phyloP scores from a whole-genome alignment of 2,329 filamentous ascomycete genomes.

The Colletotrichum abscissum region DNA sequence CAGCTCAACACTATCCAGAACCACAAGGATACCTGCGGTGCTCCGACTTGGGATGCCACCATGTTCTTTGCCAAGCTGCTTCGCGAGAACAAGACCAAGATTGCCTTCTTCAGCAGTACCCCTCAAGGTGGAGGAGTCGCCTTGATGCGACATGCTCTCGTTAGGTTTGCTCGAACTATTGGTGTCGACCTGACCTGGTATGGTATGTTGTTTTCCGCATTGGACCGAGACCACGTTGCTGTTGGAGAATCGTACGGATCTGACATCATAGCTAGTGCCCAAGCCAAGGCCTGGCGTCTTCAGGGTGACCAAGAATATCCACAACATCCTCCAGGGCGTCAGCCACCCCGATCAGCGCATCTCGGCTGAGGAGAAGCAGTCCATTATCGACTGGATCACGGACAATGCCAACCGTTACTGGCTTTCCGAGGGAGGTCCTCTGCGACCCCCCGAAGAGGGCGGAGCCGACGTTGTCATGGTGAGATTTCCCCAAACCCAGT shows the following conservation, averaged over 20 bases:
- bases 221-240: neutral
- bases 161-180: conserved; percentile 75
- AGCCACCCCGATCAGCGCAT: conserved; percentile 74
- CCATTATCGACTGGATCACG: conserved; percentile 77
- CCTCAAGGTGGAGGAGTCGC: conserved; percentile 87
- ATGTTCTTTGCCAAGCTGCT: conserved; percentile 72
- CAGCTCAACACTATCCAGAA: conserved; percentile 66
- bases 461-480: conserved; percentile 81
- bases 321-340: conserved; percentile 89
- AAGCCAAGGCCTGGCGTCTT: conserved; percentile 85
- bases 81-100: conserved; percentile 71
- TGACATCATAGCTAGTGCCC: conserved; percentile 63
- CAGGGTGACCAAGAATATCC: conserved; percentile 86
- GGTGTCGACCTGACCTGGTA: conserved; percentile 81
- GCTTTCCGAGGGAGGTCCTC: conserved; percentile 74
- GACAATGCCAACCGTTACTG: conserved; percentile 82
- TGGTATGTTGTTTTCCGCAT: conserved; percentile 52
- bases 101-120: conserved; percentile 84
- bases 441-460: conserved; percentile 72
- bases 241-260: conserved; percentile 15
- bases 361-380: conserved; percentile 67
- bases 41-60: conserved; percentile 73
- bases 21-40: conserved; percentile 70
- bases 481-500: conserved; percentile 40
- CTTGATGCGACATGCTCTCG: conserved; percentile 82